Base-by-base conservation (phyloP, 805 yeast genomes). In the Jamesozyma rosinii region DNA sequence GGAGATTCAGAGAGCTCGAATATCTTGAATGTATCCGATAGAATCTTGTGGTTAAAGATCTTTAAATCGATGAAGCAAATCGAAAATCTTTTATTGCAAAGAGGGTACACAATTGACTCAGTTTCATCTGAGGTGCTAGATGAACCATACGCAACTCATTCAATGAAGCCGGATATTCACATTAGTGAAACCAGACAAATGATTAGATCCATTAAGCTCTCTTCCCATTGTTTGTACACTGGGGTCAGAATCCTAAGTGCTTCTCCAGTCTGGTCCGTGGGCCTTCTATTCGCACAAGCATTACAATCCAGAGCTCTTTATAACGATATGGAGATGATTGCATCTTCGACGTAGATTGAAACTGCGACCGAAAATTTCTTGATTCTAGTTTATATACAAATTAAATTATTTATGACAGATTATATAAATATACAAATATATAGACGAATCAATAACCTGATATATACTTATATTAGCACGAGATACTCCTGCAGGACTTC, bases 211-310 rank as follows among this genome's bases (percentile, higher is more conserved):
- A 75, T 75, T 10, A 67, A 74, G 57, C 65, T 76, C 41, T 75
- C 79, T 20, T 66, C 71, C 40, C 71, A 77, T 55, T 71, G 78
- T 19, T 61, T 83, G 33, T 77, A 80, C 43, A 61, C 83, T 35
- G 92, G 90, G 24, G 82, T 83, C 13, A 67, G 87, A 50, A 78
- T 83, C 31, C 67, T 83, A 41, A 86, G 87, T 3, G 89, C 83
- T 64, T 88, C 89, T 0, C 90, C 90, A 5, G 81, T 83, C 17
- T 83, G 92, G 92, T 89, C 92, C 0, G 72, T 81, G 37, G 83
- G 87, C 1, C 65, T 82, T 58, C 73, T 81, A 18, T 81, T 82
- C 65, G 89, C 89, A 0, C 89, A 82, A 55, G 88, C 86, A 2
- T 67, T 83, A 54, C 82, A 81, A 57, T 73, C 80, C 19, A 71